Percentiles rank a stretch among this genome's conserved stretches.
Conservation (phyloP, 148 eudicot genomes). For the Nyssa sinensis region DNA sequence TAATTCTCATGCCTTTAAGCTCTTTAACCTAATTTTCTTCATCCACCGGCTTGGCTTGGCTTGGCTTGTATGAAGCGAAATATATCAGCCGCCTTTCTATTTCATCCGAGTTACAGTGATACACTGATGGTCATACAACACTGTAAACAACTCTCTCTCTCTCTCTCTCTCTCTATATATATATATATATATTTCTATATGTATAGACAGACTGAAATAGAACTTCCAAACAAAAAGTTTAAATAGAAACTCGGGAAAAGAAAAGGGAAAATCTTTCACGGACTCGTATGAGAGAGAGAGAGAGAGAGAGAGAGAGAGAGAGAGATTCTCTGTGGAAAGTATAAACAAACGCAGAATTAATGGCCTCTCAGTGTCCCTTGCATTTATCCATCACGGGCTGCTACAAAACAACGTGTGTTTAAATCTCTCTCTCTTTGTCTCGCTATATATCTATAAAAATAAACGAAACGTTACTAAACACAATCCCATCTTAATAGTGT, state of each 20-base stretch:
- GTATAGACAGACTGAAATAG: slow-evolving; percentile 9
- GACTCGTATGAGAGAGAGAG: slow-evolving; percentile 18
- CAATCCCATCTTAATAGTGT: not conserved
- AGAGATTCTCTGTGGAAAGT: slow-evolving; percentile 7
- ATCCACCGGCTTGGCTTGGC: not conserved
- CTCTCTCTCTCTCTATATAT: slow-evolving; percentile 7
- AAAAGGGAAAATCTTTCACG: slow-evolving; percentile 32
- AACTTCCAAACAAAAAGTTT: slow-evolving; percentile 10
- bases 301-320: not conserved
- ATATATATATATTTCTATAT: too few species aligned
- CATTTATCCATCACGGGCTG: slow-evolving; percentile 40
- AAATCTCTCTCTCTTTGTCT: slow-evolving; percentile 10
- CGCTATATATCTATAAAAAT: slow-evolving; percentile 35
- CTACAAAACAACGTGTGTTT: slow-evolving; percentile 38
- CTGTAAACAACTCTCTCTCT: not conserved
- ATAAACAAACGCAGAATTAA: slow-evolving; percentile 9
- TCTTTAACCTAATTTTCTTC: not conserved
- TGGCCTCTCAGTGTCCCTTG: slow-evolving; percentile 9
- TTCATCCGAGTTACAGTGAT: slow-evolving; percentile 9
- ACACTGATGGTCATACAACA: not conserved
- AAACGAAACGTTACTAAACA: slow-evolving; percentile 8
- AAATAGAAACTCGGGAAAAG: slow-evolving; percentile 1
- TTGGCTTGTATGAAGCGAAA: not conserved
- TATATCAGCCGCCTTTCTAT: slow-evolving; percentile 3
- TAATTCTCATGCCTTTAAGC: not conserved